Evolutionary conservation across 2,329 filamentous ascomycete genomes (phyloP), one percentile per base, ranked within the genome.

Genomic region (Drechslera avenae): DNA sequence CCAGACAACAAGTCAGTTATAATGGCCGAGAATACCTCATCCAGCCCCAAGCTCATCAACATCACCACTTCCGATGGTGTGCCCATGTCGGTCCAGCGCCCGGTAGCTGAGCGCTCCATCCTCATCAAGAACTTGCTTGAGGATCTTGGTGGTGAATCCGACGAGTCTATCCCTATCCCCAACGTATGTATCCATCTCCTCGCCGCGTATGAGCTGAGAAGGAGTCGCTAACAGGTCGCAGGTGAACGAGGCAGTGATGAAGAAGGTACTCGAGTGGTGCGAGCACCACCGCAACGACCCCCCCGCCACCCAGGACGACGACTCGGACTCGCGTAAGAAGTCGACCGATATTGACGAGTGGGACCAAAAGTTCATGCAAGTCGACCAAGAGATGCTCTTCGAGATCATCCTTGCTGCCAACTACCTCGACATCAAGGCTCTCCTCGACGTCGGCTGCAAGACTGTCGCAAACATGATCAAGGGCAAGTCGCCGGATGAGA

Each of bases 391-490:
- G 78, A 97, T 99, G 94, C 85, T 99, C 1, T 99, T 99, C 64
- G 94, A 99, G 81, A 97, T 99, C 71, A 99, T 99, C 65, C 83
- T 99, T 19, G 91, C 94, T 3, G 91, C 93, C 67, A 99, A 99
- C 82, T 99, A 97, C 76, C 88, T 99, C 53, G 94, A 99, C 64
- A 99, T 99, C 81, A 99, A 97, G 84, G 89, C 91, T 1, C 88
- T 99, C 1, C 87, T 99, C 21, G 94, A 99, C 61, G 93, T 97
- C 53, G 94, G 94, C 56, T 99, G 94, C 86, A 99, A 99, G 85
- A 99, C 94, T 0, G 94, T 99, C 13, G 94, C 94, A 56, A 99
- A 99, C 79, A 99, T 99, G 94, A 99, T 99, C 83, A 99, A 99
- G 89, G 94, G 94, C 79, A 99, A 99, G 83, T 96, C 91, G 0